Conservation (phyloP, 2,329 filamentous ascomycete genomes). For the Penicillium freii region DNA sequence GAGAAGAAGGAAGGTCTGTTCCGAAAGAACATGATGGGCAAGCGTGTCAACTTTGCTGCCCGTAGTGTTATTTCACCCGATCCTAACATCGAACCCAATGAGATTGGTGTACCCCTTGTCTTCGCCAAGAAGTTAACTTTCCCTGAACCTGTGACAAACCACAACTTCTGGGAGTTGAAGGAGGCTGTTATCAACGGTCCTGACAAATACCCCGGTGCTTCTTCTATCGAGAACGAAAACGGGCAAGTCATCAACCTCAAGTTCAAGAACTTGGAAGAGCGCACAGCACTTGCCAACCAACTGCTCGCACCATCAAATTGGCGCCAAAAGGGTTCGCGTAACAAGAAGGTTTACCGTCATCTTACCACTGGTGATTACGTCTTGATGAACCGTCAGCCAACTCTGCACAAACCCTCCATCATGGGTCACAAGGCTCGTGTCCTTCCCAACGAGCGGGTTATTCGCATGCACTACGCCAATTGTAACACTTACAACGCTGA, state of each 20-base stretch:
- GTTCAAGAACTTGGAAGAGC: constrained; percentile 83
- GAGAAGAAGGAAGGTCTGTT: constrained; percentile 99
- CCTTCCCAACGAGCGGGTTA: constrained; percentile 89
- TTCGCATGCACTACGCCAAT: constrained; percentile 99
- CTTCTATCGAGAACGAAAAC: constrained; percentile 93
- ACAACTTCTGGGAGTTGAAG: constrained; percentile 94
- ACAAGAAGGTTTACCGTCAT: constrained; percentile 96
- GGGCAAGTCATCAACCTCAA: constrained; percentile 86
- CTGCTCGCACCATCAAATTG: constrained; percentile 79
- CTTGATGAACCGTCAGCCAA: constrained; percentile 97
- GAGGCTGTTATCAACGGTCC: constrained; percentile 94
- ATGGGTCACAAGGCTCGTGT: constrained; percentile 96
- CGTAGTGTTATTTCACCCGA: constrained; percentile 97
- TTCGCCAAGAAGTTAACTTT: constrained; percentile 96
- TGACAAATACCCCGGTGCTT: constrained; percentile 89
- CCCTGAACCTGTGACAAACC: constrained; percentile 93
- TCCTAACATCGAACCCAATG: constrained; percentile 97
- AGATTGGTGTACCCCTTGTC: constrained; percentile 97
- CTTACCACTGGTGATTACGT: constrained; percentile 96
- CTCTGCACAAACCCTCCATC: constrained; percentile 96
- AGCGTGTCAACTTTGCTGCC: constrained; percentile 97
- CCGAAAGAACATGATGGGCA: constrained; percentile 99
- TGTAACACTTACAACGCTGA: constrained; percentile 99
- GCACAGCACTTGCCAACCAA: constrained; percentile 86
- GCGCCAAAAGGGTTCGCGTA: constrained; percentile 70